Conservation (phyloP, 345 rosid species). For the Eutrema heterophyllum region DNA sequence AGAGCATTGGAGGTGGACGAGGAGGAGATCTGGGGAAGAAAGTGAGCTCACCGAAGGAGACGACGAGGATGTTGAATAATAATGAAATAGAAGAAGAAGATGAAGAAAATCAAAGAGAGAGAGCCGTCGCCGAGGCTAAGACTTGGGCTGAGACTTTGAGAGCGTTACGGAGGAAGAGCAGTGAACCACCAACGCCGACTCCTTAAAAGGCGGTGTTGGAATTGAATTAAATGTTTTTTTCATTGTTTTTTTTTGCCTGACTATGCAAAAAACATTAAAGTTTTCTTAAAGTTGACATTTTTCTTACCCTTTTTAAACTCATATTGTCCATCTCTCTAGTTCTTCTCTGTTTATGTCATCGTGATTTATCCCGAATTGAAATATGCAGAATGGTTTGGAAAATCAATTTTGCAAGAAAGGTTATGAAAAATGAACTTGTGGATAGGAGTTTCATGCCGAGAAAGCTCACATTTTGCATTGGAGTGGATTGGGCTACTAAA, state of each 20-base stretch:
- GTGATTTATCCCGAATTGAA: neutral
- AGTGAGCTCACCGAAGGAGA: slow-evolving; percentile 34
- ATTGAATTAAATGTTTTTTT: neutral
- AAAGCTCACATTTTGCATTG: neutral
- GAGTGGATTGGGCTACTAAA: no score
- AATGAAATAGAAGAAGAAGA: slow-evolving; percentile 40
- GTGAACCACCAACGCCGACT: neutral
- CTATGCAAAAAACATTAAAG: neutral
- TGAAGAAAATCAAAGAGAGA: slow-evolving; percentile 42
- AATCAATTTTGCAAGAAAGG: neutral
- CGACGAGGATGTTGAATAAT: slow-evolving; percentile 23
- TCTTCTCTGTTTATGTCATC: neutral
- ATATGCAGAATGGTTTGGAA: neutral
- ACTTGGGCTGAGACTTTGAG: slow-evolving; percentile 17
- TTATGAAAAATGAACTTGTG: neutral
- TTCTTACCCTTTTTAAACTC: neutral
- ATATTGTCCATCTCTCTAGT: neutral
- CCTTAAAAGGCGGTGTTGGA: neutral
- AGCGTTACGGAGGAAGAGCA: neutral
- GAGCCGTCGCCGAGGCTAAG: slow-evolving; percentile 24
- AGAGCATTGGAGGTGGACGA: neutral
- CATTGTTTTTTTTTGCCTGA: neutral
- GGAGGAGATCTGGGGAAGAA: neutral
- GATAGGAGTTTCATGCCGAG: neutral
- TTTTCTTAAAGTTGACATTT: neutral